Evolutionary conservation across 495 filamentous ascomycete genomes (phyloP).

Genomic region (Collariella sp.): DNA sequence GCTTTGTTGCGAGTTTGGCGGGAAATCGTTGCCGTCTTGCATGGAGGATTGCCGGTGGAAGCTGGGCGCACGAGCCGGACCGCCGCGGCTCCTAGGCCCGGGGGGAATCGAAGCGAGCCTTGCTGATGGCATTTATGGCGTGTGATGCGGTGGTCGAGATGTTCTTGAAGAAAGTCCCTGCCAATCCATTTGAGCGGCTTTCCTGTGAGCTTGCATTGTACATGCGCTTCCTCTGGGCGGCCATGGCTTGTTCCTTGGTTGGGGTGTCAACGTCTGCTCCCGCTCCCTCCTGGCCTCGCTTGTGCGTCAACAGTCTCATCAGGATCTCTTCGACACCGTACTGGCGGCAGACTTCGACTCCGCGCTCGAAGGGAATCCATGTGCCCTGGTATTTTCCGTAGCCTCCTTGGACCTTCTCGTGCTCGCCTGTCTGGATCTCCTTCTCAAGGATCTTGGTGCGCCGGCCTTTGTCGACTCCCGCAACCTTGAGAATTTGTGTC

Average conservation of each 20-base stretch:
- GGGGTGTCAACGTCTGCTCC: slow-evolving; percentile 68
- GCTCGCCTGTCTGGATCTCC: slow-evolving; percentile 88
- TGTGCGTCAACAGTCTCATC: slow-evolving; percentile 76
- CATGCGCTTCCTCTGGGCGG: slow-evolving; percentile 85
- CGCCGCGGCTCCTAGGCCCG: slow-evolving; percentile 50
- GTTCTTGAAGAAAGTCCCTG: slow-evolving; percentile 89
- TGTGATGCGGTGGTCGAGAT: slow-evolving; percentile 88
- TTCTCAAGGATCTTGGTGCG: slow-evolving; percentile 96
- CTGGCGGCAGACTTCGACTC: slow-evolving; percentile 83
- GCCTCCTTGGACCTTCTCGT: slow-evolving; percentile 97
- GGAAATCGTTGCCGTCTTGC: slow-evolving; percentile 46
- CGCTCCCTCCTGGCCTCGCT: slow-evolving; percentile 72
- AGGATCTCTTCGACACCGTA: slow-evolving; percentile 89
- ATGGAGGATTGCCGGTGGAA: slow-evolving; percentile 52
- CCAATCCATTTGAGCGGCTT: slow-evolving; percentile 53
- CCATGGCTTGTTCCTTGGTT: slow-evolving; percentile 99
- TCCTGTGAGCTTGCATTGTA: slow-evolving; percentile 66
- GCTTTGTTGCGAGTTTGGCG: slow-evolving; percentile 43
- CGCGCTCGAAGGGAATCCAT: slow-evolving; percentile 88
- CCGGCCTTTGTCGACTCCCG: slow-evolving; percentile 91
- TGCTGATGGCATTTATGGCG: slow-evolving; percentile 90
- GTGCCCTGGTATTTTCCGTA: slow-evolving; percentile 99
- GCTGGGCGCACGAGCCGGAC: slow-evolving; percentile 41
- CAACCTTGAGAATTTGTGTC: slow-evolving; percentile 93
- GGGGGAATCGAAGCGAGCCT: slow-evolving; percentile 89